phyloP scores from a whole-genome alignment of 2,329 filamentous ascomycete species.

The Fusarium tricinctum region DNA sequence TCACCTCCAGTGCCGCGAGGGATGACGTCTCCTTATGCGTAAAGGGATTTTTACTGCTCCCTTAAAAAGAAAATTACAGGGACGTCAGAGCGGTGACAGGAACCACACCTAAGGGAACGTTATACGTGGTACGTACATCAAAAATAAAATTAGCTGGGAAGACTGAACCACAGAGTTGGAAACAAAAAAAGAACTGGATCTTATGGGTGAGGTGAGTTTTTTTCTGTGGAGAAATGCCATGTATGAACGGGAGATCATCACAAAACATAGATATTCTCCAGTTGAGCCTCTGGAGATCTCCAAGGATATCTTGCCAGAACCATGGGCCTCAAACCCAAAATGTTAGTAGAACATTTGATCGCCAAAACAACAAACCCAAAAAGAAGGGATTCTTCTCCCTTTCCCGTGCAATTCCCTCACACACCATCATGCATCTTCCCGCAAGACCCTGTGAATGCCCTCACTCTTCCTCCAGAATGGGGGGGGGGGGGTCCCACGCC shows the following conservation, averaged over 20 bases:
- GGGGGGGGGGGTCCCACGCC: conserved; percentile 19
- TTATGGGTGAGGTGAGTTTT: conserved; percentile 31
- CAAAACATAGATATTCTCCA: conserved; percentile 22
- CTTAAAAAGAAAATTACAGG: conserved; percentile 3
- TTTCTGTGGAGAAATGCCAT: conserved; percentile 30
- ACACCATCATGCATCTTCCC: conserved; percentile 25
- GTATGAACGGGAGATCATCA: conserved; percentile 45
- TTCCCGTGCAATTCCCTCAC: conserved; percentile 27
- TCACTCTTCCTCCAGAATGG: conserved; percentile 9
- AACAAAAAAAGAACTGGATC: conserved; percentile 1
- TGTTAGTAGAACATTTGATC: neutral
- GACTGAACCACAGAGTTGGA: neutral
- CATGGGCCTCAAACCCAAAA: conserved; percentile 11
- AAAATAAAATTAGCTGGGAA: neutral
- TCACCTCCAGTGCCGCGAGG: conserved; percentile 3
- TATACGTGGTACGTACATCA: neutral
- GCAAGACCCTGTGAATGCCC: conserved; percentile 31
- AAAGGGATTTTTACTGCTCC: conserved; percentile 26
- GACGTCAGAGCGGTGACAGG: conserved; percentile 24
- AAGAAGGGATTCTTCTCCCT: neutral
- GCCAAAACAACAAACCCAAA: neutral
- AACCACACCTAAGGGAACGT: conserved; percentile 1
- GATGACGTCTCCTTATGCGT: conserved; percentile 40
- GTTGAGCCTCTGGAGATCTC: conserved; percentile 33
- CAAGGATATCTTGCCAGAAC: conserved; percentile 1